phyloP scores from a whole-genome alignment of 176 grass and related monocot genomes.

The Zea luxurians region DNA sequence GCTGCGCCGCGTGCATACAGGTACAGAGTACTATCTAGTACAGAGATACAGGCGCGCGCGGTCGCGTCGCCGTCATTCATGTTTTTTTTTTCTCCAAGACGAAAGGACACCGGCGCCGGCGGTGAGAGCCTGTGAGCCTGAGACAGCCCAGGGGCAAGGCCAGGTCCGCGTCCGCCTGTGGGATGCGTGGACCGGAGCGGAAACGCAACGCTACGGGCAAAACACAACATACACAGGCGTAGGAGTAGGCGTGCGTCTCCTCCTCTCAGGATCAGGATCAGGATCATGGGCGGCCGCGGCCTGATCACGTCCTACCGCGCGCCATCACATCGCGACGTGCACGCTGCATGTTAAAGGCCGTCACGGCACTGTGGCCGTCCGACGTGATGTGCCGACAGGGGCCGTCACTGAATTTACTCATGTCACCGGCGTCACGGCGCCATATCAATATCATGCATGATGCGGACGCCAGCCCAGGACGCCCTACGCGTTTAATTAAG shows the following conservation, averaged over 20 bases:
- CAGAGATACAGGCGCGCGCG: background rate
- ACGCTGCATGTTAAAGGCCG: constrained; percentile 18
- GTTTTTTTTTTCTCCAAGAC: background rate
- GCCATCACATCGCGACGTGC: constrained; percentile 11
- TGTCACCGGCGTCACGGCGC: constrained; percentile 2
- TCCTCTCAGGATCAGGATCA: no score
- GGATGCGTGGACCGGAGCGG: no score
- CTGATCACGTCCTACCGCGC: no score
- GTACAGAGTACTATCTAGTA: no score
- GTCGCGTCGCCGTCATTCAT: constrained; percentile 5
- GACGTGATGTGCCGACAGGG: constrained; percentile 34
- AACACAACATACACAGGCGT: no score
- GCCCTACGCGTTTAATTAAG: background rate
- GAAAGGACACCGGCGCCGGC: background rate
- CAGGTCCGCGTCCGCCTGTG: no score
- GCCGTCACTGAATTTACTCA: constrained; percentile 37
- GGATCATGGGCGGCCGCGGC: no score
- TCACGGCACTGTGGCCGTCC: constrained; percentile 29
- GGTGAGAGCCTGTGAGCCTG: background rate
- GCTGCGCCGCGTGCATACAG: background rate
- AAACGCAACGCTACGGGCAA: no score
- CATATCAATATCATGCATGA: background rate
- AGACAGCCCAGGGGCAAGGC: background rate
- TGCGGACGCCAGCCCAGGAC: background rate
- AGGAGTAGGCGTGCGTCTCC: no score